Evolutionary conservation across 495 filamentous ascomycete genomes (phyloP).

Genomic region (Penicillium tannophilum): DNA sequence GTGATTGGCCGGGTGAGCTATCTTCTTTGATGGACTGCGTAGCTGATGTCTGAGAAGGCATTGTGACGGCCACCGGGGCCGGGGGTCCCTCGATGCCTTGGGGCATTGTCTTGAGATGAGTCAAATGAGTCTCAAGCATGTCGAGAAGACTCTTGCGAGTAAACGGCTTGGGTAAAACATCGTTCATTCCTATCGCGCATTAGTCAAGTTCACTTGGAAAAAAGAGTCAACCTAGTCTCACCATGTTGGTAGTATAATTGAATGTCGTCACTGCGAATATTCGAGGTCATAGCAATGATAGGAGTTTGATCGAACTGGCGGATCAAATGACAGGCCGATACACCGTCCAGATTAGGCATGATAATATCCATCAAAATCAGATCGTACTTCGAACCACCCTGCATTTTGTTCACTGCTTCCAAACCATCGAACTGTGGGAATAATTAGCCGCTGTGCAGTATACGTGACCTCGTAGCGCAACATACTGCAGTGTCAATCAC

Average conservation of each 20-base stretch:
- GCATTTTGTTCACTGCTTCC: slow-evolving; percentile 92
- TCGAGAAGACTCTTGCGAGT: slow-evolving; percentile 91
- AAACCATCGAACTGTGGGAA: slow-evolving; percentile 74
- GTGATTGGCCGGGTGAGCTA: slow-evolving; percentile 76
- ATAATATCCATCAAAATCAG: slow-evolving; percentile 99
- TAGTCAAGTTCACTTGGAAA: neutral
- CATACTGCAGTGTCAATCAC: slow-evolving; percentile 89
- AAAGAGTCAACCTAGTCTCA: slow-evolving; percentile 45
- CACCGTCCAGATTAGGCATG: slow-evolving; percentile 94
- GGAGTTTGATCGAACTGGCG: slow-evolving; percentile 86
- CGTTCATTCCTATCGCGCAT: slow-evolving; percentile 84
- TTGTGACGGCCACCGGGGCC: slow-evolving; percentile 48
- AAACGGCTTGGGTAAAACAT: slow-evolving; percentile 95
- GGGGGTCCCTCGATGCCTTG: slow-evolving; percentile 59
- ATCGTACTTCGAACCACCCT: slow-evolving; percentile 80
- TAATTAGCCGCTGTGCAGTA: neutral
- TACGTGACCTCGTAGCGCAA: slow-evolving; percentile 18
- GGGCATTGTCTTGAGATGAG: slow-evolving; percentile 66
- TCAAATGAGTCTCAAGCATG: slow-evolving; percentile 87
- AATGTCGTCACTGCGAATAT: slow-evolving; percentile 95
- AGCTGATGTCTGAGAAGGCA: slow-evolving; percentile 54
- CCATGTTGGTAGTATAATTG: slow-evolving; percentile 96
- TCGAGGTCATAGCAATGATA: slow-evolving; percentile 98
- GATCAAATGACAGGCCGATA: slow-evolving; percentile 92
- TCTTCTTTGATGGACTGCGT: slow-evolving; percentile 76